A percentile compares a stretch with the other conserved stretches of the same genome.
These are phyloP conservation scores for Naganishia vaughanmartiniae DNA, from an alignment of 768 basidiomycete genomes.

Conservation along the genomic window DNA sequence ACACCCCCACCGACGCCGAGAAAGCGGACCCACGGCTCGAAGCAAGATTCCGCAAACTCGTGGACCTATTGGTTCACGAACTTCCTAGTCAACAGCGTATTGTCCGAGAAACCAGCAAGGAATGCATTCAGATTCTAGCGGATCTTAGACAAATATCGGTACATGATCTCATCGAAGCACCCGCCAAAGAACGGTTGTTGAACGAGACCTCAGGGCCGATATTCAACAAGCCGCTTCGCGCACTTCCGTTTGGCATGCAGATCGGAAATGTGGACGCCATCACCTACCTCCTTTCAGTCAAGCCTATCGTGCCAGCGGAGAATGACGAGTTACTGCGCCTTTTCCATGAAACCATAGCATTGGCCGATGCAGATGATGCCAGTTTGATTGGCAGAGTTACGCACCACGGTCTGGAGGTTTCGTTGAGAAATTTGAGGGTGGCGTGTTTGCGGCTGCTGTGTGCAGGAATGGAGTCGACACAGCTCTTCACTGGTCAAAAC, in stretches of 20 bases:
- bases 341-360: slow-evolving; percentile 85
- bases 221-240: slow-evolving; percentile 93
- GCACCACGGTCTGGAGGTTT: slow-evolving; percentile 71
- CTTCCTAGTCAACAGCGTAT: slow-evolving; percentile 79
- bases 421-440: slow-evolving; percentile 84
- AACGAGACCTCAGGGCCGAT: slow-evolving; percentile 61
- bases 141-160: slow-evolving; percentile 68
- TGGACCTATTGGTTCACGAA: slow-evolving; percentile 76
- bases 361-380: slow-evolving; percentile 93
- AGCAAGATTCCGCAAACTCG: slow-evolving; percentile 63
- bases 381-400: slow-evolving; percentile 71
- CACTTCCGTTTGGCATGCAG: slow-evolving; percentile 88
- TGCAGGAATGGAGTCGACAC: slow-evolving; percentile 89
- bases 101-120: slow-evolving; percentile 79
- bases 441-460: slow-evolving; percentile 90
- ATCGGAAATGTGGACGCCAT: slow-evolving; percentile 98
- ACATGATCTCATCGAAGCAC: slow-evolving; percentile 71
- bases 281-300: slow-evolving; percentile 83
- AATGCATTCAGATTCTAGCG: slow-evolving; percentile 73
- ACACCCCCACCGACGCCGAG: slow-evolving; percentile 41
- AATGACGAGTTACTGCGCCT: slow-evolving; percentile 89
- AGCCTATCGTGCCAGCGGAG: slow-evolving; percentile 83
- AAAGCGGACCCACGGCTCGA: slow-evolving; percentile 15
- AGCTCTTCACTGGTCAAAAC: slow-evolving; percentile 78
- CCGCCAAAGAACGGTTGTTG: slow-evolving; percentile 77